These are phyloP conservation scores for Leishmania braziliensis DNA, from an alignment of 208 protist species.

Conservation along the genomic window DNA sequence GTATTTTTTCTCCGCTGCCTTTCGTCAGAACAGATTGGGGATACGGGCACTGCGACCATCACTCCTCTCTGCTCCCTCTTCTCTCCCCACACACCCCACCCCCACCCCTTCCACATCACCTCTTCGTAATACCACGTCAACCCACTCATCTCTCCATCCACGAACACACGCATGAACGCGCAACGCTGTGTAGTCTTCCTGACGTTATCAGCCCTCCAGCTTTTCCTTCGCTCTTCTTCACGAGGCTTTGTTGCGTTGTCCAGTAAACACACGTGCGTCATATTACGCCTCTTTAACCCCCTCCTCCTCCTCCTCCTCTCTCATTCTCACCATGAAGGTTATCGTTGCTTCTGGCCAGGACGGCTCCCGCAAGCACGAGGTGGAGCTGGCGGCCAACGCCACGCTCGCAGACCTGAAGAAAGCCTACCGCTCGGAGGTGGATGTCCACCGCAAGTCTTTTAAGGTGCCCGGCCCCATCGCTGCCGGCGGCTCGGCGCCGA, in stretches of 20 bases:
- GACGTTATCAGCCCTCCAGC: background rate
- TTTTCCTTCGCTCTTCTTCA: background rate
- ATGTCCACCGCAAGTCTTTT: slow-evolving; percentile 74
- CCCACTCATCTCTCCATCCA: background rate
- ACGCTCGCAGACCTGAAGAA: slow-evolving; percentile 76
- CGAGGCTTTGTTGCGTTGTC: no score
- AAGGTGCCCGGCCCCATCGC: slow-evolving; percentile 44
- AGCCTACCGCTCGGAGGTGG: slow-evolving; percentile 58
- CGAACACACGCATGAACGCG: slow-evolving; percentile 6
- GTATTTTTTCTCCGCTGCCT: no score
- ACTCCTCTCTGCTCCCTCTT: background rate
- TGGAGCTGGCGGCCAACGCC: slow-evolving; percentile 63
- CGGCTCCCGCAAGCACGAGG: slow-evolving; percentile 40
- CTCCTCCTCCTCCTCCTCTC: background rate
- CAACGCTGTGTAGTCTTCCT: background rate
- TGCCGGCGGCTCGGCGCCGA: slow-evolving; percentile 25
- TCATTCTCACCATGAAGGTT: slow-evolving; percentile 64
- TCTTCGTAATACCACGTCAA: background rate
- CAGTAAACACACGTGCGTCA: background rate
- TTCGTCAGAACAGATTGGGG: background rate
- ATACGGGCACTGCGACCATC: background rate
- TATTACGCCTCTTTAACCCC: background rate
- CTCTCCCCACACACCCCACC: background rate
- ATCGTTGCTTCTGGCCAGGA: slow-evolving; percentile 57
- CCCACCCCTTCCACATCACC: background rate